phyloP scores from a whole-genome alignment of 164 flowering plant genomes.

The Magnolia officinalis region DNA sequence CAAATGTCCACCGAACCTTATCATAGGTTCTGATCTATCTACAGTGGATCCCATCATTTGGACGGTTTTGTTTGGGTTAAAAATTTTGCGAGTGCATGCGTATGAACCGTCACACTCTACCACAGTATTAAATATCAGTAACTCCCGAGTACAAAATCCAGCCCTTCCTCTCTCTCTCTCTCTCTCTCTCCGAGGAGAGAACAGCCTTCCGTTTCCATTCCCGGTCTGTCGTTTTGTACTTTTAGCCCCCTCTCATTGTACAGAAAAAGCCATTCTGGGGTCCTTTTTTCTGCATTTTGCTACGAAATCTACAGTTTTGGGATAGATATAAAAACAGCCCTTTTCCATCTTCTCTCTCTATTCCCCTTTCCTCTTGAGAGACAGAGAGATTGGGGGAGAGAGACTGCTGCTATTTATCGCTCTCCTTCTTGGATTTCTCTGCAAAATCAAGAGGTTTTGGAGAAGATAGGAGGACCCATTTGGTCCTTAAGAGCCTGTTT shows the following conservation, averaged over 20 bases:
- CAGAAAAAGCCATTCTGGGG: not conserved
- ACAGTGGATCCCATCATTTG: no score
- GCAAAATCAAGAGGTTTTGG: not conserved
- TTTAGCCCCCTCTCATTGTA: not conserved
- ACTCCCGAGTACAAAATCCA: not conserved
- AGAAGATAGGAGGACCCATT: constrained; percentile 2
- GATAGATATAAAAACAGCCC: not conserved
- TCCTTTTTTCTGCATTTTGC: not conserved
- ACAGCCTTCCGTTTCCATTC: constrained; percentile 6
- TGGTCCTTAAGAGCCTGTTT: not conserved
- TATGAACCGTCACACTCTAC: not conserved
- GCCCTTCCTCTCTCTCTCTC: not conserved
- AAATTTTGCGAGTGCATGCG: no score
- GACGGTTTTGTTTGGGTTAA: no score
- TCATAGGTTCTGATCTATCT: no score
- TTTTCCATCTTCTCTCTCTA: not conserved
- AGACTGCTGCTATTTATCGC: no score
- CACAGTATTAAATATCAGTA: not conserved
- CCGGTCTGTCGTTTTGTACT: constrained; percentile 6
- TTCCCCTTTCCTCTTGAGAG: not conserved
- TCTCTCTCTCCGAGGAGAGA: not conserved
- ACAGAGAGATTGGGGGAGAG: not conserved
- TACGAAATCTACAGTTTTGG: not conserved
- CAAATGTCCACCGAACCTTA: no score
- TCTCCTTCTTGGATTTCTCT: not conserved